Percentiles rank a stretch among this genome's conserved stretches.
Conservation (phyloP, 768 basidiomycete genomes). For the Boletus reticulatus region DNA sequence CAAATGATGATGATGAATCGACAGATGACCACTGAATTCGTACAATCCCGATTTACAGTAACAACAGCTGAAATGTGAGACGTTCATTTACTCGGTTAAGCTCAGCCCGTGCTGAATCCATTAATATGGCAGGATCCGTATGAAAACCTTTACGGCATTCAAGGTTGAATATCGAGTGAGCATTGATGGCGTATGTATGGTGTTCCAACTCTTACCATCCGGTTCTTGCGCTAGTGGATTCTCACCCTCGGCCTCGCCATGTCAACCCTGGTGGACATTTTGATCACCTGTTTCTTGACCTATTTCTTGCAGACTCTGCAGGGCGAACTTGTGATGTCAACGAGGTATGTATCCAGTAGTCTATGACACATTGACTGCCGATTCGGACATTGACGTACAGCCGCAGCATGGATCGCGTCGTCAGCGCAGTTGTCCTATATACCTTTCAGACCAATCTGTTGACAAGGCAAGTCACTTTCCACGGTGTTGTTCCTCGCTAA, state of each 20-base stretch:
- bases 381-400: background rate
- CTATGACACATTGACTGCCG: no score
- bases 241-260: slow-evolving; percentile 52
- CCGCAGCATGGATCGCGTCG: slow-evolving; percentile 44
- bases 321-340: slow-evolving; percentile 37
- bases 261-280: slow-evolving; percentile 47
- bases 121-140: slow-evolving; percentile 22
- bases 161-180: slow-evolving; percentile 23
- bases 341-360: slow-evolving; percentile 28
- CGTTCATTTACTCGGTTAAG: background rate
- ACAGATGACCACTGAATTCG: slow-evolving; percentile 12
- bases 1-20: background rate
- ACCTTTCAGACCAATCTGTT: slow-evolving; percentile 52
- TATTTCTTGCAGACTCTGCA: slow-evolving; percentile 40
- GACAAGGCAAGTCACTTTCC: slow-evolving; percentile 36
- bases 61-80: slow-evolving; percentile 32
- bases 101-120: background rate
- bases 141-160: slow-evolving; percentile 24
- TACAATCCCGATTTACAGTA: slow-evolving; percentile 19
- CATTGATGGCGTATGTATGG: background rate
- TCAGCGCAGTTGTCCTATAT: slow-evolving; percentile 48
- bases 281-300: slow-evolving; percentile 47
- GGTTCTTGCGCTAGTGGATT: slow-evolving; percentile 37
- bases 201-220: background rate
- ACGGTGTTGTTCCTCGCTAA: background rate